phyloP scores from a whole-genome alignment of 1,139 yeast genomes.

The Entelexis paramagnoliae region DNA sequence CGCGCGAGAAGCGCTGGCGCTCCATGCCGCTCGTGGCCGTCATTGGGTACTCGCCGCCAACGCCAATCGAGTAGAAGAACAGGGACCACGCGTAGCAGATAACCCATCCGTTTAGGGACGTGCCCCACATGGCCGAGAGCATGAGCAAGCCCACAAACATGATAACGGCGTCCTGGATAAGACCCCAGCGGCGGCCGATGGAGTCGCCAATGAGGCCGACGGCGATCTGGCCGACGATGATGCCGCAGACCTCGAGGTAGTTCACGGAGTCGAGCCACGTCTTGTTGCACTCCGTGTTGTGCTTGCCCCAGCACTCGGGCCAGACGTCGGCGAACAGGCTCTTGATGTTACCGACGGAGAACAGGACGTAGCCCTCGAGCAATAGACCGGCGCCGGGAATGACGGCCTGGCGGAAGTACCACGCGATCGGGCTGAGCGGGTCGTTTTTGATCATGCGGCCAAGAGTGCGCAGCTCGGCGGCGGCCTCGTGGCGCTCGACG shows the following conservation, averaged over 20 bases:
- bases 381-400: slow-evolving; percentile 34
- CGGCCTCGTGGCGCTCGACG: slow-evolving; percentile 29
- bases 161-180: slow-evolving; percentile 34
- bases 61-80: slow-evolving; percentile 60
- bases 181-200: slow-evolving; percentile 79
- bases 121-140: slow-evolving; percentile 48
- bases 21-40: slow-evolving; percentile 52
- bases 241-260: slow-evolving; percentile 52
- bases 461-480: slow-evolving; percentile 26
- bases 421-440: slow-evolving; percentile 31
- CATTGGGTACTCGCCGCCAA: slow-evolving; percentile 98
- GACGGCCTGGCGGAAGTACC: slow-evolving; percentile 33
- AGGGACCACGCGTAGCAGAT: slow-evolving; percentile 62
- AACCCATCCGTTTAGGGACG: slow-evolving; percentile 34
- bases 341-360: slow-evolving; percentile 33
- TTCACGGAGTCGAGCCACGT: slow-evolving; percentile 33
- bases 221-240: slow-evolving; percentile 80
- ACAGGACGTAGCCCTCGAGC: slow-evolving; percentile 34
- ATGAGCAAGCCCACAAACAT: slow-evolving; percentile 51
- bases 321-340: slow-evolving; percentile 30
- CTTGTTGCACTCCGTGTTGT: slow-evolving; percentile 27
- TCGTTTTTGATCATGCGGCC: slow-evolving; percentile 30
- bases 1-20: slow-evolving; percentile 28
- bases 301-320: slow-evolving; percentile 32
- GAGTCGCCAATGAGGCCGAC: slow-evolving; percentile 80